Base-by-base conservation (phyloP, 306 rosid genomes). In the Dryas drummondii region DNA sequence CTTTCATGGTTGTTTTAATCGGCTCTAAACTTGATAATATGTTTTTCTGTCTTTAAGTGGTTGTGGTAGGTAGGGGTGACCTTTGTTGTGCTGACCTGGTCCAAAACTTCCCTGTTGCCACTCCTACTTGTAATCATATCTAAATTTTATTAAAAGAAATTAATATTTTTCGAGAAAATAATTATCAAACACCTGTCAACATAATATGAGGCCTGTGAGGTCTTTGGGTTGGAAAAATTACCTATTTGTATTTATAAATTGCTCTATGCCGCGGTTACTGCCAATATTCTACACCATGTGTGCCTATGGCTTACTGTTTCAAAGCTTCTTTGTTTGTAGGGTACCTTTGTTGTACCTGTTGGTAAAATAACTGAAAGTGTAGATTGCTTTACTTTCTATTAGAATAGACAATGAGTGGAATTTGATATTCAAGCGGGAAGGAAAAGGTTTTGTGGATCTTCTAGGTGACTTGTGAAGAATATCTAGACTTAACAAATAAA, bases 21-120 rank as follows among this genome's bases (percentile, higher is more conserved):
- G 55, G n/a, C 76, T 83, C 76, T 52, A 68, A 68, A 62, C 74
- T n/a, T 44, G 53, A 59, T 42, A 61, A 62, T 40, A 73, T 59
- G 66, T 41, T 61, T 81, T 52, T 9, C 57, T 41, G 69, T 46
- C 53, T 63, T 12, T 53, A 70, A 53, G 3, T 55, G 22, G 40
- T 14, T 48, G 52, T 42, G 15, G 42, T 46, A 45, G 42, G 14
- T 1, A 15, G 32, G 17, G 53, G 26, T n/a, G 52, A 16, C 57
- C 1, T 15, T 15, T 53, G 17, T 53, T 53, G 14, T 45, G 42
- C 47, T 47, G 11, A 59, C 59, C 40, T 27, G 68, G 27, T 49
- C 9, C 47, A 37, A 9, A 17, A n/a, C 32, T n/a, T 6, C 46
- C 76, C 41, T 72, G 15, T 65, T 65, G 7, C 56, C 26, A 32